phyloP scores from a whole-genome alignment of 73 alveolate genomes.

The Breviolum minutum region DNA sequence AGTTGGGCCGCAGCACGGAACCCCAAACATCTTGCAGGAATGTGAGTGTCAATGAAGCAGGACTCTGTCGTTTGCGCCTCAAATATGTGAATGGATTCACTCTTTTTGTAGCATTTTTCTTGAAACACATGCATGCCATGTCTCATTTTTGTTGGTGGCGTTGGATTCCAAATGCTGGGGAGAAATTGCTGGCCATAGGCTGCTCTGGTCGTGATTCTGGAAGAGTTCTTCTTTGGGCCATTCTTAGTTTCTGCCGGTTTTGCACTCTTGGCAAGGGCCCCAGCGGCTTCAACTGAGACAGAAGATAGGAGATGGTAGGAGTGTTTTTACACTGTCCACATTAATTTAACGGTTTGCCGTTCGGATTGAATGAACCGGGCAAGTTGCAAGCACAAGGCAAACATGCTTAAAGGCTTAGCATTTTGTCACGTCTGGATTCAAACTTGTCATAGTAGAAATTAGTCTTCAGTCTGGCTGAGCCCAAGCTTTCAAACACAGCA shows the following conservation, averaged over 20 bases:
- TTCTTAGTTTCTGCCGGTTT: slow-evolving; percentile 45
- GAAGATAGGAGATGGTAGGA: neutral
- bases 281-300: neutral
- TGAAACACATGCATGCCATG: neutral
- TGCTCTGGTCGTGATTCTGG: slow-evolving; percentile 86
- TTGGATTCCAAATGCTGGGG: neutral
- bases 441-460: too few relatives aligned
- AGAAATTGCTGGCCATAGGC: slow-evolving; percentile 14
- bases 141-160: neutral
- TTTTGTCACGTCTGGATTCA: too few relatives aligned
- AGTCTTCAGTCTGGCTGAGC: too few relatives aligned
- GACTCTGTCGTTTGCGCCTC: too few relatives aligned
- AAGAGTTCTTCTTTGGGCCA: slow-evolving; percentile 88
- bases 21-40: neutral
- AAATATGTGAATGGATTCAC: neutral
- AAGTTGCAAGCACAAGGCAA: neutral
- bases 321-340: too few relatives aligned
- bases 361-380: neutral
- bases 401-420: too few relatives aligned
- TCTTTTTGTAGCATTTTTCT: neutral
- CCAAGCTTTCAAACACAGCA: too few relatives aligned
- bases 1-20: slow-evolving; percentile 87
- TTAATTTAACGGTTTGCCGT: neutral
- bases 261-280: slow-evolving; percentile 69
- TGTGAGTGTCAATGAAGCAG: too few relatives aligned